Conservation (phyloP, 2,329 filamentous ascomycete species). For the Trichoderma endophyticum region DNA sequence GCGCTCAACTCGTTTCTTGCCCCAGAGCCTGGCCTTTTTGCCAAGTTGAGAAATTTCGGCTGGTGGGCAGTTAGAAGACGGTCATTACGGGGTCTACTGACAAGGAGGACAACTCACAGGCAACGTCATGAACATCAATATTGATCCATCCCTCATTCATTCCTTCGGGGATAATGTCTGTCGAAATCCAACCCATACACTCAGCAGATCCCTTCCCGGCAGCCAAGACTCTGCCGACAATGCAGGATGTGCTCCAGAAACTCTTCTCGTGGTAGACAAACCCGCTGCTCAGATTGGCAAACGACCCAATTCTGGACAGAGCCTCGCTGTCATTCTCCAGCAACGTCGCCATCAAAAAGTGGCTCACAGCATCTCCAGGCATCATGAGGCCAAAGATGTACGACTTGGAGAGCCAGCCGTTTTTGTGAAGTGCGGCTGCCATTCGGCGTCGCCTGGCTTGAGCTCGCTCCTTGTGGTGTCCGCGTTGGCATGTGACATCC, state of each 20-base stretch:
- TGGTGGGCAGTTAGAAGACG: conserved; percentile 24
- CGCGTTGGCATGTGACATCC: conserved; percentile 35
- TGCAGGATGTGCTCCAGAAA: conserved; percentile 66
- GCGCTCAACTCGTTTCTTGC: conserved; percentile 56
- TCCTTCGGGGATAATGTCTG: conserved; percentile 52
- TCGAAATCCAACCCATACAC: conserved; percentile 68
- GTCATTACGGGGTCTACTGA: background rate
- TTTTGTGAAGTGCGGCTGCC: conserved; percentile 54
- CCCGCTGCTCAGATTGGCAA: conserved; percentile 61
- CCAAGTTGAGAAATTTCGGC: conserved; percentile 50
- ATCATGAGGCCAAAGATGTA: conserved; percentile 64
- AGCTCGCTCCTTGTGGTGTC: conserved; percentile 29
- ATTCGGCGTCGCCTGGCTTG: conserved; percentile 51
- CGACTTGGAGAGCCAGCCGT: conserved; percentile 66
- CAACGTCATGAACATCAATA: conserved; percentile 53
- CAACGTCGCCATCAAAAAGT: conserved; percentile 64
- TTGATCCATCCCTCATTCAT: conserved; percentile 57
- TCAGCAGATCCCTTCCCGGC: conserved; percentile 60
- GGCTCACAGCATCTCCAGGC: conserved; percentile 60
- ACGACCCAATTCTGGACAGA: conserved; percentile 54
- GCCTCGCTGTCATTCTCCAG: conserved; percentile 63
- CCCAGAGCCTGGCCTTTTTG: conserved; percentile 59
- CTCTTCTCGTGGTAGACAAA: conserved; percentile 63
- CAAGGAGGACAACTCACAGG: conserved; percentile 39
- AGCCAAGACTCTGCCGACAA: conserved; percentile 63